These are phyloP conservation scores for Phytopythium vexans DNA, from an alignment of 352 stramenopile species.

Conservation along the genomic window DNA sequence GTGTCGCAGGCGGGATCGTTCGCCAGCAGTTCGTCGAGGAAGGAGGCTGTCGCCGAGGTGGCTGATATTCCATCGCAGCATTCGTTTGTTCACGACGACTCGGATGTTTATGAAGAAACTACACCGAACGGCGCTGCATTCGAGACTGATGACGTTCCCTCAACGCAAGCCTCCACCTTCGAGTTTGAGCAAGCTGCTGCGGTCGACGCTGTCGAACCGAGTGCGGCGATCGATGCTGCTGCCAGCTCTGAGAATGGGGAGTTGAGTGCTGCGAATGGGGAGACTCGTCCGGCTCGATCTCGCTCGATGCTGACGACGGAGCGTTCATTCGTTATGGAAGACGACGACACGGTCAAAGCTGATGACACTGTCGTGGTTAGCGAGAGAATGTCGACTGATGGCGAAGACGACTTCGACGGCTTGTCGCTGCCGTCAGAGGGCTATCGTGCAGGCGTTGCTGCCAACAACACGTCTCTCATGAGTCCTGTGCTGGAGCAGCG, in stretches of 20 bases:
- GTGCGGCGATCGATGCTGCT: not conserved
- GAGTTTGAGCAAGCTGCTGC: too few species aligned
- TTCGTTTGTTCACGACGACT: too few species aligned
- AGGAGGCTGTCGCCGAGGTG: too few species aligned
- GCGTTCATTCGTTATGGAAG: constrained; percentile 62
- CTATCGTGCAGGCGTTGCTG: not conserved
- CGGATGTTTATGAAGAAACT: too few species aligned
- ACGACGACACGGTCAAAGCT: constrained; percentile 50
- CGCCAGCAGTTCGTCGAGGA: too few species aligned
- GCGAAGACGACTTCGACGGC: constrained; percentile 43
- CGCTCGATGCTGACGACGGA: constrained; percentile 65
- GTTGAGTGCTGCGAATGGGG: too few species aligned
- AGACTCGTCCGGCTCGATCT: constrained; percentile 1
- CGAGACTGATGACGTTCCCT: too few species aligned
- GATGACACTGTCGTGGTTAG: constrained; percentile 64
- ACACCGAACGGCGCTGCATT: too few species aligned
- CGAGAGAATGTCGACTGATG: constrained; percentile 51
- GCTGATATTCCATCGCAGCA: too few species aligned
- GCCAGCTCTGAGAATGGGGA: not conserved
- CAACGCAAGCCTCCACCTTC: too few species aligned
- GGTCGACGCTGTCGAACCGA: not conserved
- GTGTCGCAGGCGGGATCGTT: too few species aligned
- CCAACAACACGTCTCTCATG: constrained; percentile 6
- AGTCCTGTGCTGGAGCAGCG: constrained; percentile 2
- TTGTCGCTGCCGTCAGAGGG: constrained; percentile 1